Conservation (phyloP, 2,329 filamentous ascomycete genomes). For the Dryadomyces sulphureus region DNA sequence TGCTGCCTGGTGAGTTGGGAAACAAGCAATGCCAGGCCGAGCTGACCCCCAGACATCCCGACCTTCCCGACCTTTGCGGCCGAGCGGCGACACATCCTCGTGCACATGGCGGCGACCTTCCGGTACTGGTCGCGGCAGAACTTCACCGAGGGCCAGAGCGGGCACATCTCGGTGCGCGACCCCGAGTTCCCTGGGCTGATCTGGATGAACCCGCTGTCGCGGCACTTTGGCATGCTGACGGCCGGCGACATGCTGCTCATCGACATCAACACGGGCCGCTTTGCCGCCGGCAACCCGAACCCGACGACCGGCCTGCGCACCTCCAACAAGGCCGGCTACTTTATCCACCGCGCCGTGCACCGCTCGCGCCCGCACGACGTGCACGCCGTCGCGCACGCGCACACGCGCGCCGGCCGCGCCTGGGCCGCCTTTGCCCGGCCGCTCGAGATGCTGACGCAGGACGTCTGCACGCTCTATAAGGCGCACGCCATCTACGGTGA, state of each 20-base stretch:
- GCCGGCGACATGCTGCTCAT: conserved; percentile 55
- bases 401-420: conserved; percentile 50
- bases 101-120: conserved; percentile 2
- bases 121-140: conserved; percentile 44
- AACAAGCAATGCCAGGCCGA: background rate
- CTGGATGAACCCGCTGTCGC: conserved; percentile 57
- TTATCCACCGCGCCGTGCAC: conserved; percentile 56
- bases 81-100: conserved; percentile 1
- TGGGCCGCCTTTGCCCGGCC: conserved; percentile 50
- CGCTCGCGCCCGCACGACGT: conserved; percentile 46
- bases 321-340: conserved; percentile 52
- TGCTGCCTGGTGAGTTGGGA: conserved; percentile 12
- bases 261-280: conserved; percentile 38
- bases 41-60: background rate
- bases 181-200: conserved; percentile 39
- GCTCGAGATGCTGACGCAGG: conserved; percentile 58
- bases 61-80: background rate
- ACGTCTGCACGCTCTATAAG: conserved; percentile 49
- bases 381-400: conserved; percentile 53
- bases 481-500: conserved; percentile 45
- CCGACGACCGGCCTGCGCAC: conserved; percentile 20
- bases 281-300: conserved; percentile 46
- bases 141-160: conserved; percentile 48
- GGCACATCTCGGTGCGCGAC: conserved; percentile 52
- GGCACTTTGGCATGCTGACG: conserved; percentile 51